These are phyloP conservation scores for Corrigiola litoralis DNA, from an alignment of 179 eudicot genomes.

Conservation along the genomic window DNA sequence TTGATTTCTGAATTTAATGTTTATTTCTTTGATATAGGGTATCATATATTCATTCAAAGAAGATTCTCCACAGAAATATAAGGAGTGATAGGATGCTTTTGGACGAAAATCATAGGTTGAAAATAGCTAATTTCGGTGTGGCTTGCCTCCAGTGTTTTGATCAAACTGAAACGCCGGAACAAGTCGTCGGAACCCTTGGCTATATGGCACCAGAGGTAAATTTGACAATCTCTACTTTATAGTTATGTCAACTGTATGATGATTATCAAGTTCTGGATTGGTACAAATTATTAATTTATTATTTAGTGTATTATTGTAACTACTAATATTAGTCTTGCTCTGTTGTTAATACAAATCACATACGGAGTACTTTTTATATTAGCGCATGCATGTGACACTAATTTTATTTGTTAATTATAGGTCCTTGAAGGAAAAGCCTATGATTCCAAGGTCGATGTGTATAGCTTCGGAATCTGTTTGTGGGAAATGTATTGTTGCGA, in stretches of 20 bases:
- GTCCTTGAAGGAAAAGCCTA: conserved; percentile 42
- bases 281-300: too few relatives aligned
- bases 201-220: conserved; percentile 27
- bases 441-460: conserved; percentile 43
- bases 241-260: too few relatives aligned
- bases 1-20: too few relatives aligned
- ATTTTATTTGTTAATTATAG: too few relatives aligned
- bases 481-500: conserved; percentile 55
- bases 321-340: too few relatives aligned
- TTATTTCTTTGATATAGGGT: not conserved
- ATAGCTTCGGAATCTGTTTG: conserved; percentile 43
- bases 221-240: too few relatives aligned
- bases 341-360: too few relatives aligned
- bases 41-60: conserved; percentile 1
- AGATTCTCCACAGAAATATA: conserved; percentile 20
- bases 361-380: too few relatives aligned
- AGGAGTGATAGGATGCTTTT: conserved; percentile 24
- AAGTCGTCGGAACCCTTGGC: conserved; percentile 18
- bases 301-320: too few relatives aligned
- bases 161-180: conserved; percentile 20
- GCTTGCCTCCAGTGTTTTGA: conserved; percentile 18
- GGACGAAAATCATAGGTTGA: conserved; percentile 7
- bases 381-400: too few relatives aligned
- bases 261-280: too few relatives aligned
- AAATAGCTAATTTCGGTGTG: conserved; percentile 23